Percentiles rank a stretch among this genome's conserved stretches.
Evolutionary conservation across 2,329 filamentous ascomycete species (phyloP).

Genomic region (Cercospora brassicicola): DNA sequence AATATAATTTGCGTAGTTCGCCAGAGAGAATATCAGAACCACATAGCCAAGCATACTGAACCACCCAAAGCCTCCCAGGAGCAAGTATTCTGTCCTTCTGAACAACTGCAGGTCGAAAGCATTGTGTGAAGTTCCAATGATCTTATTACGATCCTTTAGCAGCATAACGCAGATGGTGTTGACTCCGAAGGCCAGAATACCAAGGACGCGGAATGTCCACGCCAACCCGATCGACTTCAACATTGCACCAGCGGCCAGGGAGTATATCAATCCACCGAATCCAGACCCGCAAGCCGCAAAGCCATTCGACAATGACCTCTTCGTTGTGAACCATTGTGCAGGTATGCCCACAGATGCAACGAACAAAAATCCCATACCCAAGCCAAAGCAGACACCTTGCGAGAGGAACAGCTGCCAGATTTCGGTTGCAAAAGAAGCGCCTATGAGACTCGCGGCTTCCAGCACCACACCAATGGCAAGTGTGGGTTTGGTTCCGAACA

Average conservation of each 20-base stretch:
- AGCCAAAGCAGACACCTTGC: conserved; percentile 74
- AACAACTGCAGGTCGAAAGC: conserved; percentile 67
- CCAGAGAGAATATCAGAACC: conserved; percentile 73
- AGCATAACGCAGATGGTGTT: conserved; percentile 65
- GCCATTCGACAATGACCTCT: conserved; percentile 68
- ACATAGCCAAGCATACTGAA: conserved; percentile 73
- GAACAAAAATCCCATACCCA: conserved; percentile 76
- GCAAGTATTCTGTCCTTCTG: conserved; percentile 60
- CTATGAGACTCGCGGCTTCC: conserved; percentile 65
- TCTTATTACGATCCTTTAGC: conserved; percentile 69
- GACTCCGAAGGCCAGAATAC: conserved; percentile 62
- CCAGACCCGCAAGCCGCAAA: conserved; percentile 69
- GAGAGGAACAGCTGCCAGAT: conserved; percentile 76
- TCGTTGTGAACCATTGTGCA: conserved; percentile 72
- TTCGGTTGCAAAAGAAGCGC: conserved; percentile 65
- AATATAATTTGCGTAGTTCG: conserved; percentile 69
- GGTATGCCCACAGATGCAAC: conserved; percentile 67
- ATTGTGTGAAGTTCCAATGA: conserved; percentile 64
- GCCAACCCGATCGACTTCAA: conserved; percentile 62
- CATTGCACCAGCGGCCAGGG: conserved; percentile 67
- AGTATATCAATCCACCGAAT: conserved; percentile 71
- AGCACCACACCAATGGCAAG: conserved; percentile 65
- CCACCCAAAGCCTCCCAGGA: conserved; percentile 67
- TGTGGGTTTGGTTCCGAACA: conserved; percentile 63
- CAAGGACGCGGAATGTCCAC: conserved; percentile 68